These are phyloP conservation scores for Annulohypoxylon truncatum DNA, from an alignment of 2,329 filamentous ascomycete species.

Conservation along the genomic window DNA sequence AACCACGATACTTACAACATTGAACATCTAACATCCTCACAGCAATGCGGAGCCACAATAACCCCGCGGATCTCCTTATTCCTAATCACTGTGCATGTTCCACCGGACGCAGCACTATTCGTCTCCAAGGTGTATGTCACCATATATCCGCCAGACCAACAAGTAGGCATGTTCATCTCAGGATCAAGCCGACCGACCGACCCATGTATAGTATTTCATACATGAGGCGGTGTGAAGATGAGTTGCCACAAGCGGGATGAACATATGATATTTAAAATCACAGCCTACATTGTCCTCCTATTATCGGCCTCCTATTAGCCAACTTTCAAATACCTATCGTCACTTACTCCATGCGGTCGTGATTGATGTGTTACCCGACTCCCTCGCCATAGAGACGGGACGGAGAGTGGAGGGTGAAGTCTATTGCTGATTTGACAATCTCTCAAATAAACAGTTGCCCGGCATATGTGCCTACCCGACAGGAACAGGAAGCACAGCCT, in stretches of 20 bases:
- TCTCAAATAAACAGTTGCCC: conserved; percentile 30
- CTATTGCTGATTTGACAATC: conserved; percentile 41
- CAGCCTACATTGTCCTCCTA: conserved; percentile 17
- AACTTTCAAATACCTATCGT: conserved; percentile 5
- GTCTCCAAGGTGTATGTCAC: conserved; percentile 18
- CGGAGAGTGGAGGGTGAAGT: conserved; percentile 28
- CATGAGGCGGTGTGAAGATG: conserved; percentile 37
- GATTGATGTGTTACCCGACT: conserved; percentile 24
- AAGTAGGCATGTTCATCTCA: not conserved
- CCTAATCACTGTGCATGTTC: conserved; percentile 5
- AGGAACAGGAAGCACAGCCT: conserved; percentile 43
- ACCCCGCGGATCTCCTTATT: conserved; percentile 10
- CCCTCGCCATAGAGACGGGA: conserved; percentile 31
- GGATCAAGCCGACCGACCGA: conserved; percentile 14
- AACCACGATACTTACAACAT: too few relatives aligned
- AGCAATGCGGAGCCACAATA: not conserved
- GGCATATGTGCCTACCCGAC: conserved; percentile 39
- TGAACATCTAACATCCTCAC: not conserved
- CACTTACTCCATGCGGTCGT: conserved; percentile 15
- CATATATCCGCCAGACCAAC: conserved; percentile 19
- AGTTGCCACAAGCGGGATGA: conserved; percentile 20
- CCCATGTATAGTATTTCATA: conserved; percentile 30
- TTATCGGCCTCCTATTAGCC: conserved; percentile 22
- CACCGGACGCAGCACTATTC: conserved; percentile 14
- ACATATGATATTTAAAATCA: conserved; percentile 23